Conservation (phyloP, 2,329 filamentous ascomycete genomes). For the Penicillium paneum region DNA sequence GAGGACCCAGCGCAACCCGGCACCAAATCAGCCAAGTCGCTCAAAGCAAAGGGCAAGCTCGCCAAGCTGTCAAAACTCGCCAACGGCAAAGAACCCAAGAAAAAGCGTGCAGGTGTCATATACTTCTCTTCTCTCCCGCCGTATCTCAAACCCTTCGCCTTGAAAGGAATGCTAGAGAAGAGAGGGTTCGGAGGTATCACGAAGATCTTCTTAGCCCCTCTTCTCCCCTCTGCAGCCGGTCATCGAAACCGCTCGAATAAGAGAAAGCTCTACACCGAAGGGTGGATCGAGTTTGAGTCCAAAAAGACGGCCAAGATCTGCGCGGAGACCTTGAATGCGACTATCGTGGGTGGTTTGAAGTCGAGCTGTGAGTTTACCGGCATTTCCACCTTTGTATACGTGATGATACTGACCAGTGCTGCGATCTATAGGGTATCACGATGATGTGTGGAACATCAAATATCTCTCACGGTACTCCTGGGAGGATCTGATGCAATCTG, state of each 20-base stretch:
- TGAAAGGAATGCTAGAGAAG: conserved; percentile 42
- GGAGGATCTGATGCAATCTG: conserved; percentile 46
- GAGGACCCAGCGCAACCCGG: conserved; percentile 7
- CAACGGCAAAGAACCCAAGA: conserved; percentile 16
- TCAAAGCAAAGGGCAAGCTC: conserved; percentile 16
- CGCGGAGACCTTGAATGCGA: conserved; percentile 46
- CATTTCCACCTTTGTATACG: background rate
- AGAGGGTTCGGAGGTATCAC: conserved; percentile 44
- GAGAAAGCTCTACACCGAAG: conserved; percentile 45
- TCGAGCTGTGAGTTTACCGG: conserved; percentile 32
- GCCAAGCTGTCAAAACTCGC: conserved; percentile 9
- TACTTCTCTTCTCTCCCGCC: conserved; percentile 48
- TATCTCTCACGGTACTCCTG: conserved; percentile 45
- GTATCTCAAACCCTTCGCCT: conserved; percentile 47
- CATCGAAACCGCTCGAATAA: conserved; percentile 36
- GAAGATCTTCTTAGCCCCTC: conserved; percentile 44
- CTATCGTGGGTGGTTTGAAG: conserved; percentile 44
- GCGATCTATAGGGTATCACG: conserved; percentile 33
- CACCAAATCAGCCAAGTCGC: conserved; percentile 4
- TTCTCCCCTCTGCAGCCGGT: conserved; percentile 25
- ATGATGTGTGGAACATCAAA: conserved; percentile 49
- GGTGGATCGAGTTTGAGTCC: conserved; percentile 48
- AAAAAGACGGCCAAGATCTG: conserved; percentile 43
- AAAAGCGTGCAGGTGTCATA: conserved; percentile 43
- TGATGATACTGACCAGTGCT: background rate